Percentiles rank a stretch among this genome's conserved stretches.
Evolutionary conservation across 2,329 filamentous ascomycete species (phyloP).

Genomic region (Penicillium frequentans): DNA sequence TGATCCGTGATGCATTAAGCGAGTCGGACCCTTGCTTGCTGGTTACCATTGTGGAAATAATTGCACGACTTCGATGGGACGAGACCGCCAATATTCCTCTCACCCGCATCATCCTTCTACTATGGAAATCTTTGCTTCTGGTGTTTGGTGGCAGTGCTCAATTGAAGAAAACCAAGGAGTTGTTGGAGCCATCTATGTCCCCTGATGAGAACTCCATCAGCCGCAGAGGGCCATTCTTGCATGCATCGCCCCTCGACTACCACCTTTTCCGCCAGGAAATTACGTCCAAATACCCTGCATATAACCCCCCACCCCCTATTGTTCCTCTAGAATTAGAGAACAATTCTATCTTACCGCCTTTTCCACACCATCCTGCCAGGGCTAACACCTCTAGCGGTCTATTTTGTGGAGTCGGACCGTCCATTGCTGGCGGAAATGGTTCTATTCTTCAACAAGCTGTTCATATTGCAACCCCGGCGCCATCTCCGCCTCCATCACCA

Average conservation of each 20-base stretch:
- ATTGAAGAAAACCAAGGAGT: conserved; percentile 71
- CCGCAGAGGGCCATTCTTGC: conserved; percentile 75
- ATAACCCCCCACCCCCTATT: conserved; percentile 80
- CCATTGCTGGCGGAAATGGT: conserved; percentile 44
- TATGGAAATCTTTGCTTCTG: conserved; percentile 90
- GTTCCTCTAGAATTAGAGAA: conserved; percentile 88
- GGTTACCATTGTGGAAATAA: conserved; percentile 68
- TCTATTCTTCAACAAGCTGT: conserved; percentile 95
- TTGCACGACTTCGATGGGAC: conserved; percentile 71
- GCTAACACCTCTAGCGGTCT: conserved; percentile 63
- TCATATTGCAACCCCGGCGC: conserved; percentile 96
- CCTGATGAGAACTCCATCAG: conserved; percentile 38
- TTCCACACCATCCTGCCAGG: conserved; percentile 71
- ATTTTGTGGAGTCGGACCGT: conserved; percentile 55
- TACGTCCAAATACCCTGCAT: conserved; percentile 95
- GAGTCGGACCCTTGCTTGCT: conserved; percentile 67
- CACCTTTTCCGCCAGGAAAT: conserved; percentile 96
- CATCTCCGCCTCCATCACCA: conserved; percentile 91
- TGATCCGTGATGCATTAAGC: conserved; percentile 43
- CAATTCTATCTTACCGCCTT: conserved; percentile 82
- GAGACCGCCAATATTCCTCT: conserved; percentile 55
- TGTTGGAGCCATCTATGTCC: conserved; percentile 60
- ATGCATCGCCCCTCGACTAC: conserved; percentile 91
- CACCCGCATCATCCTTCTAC: conserved; percentile 72
- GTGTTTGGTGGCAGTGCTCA: conserved; percentile 78